Conservation (phyloP, 1,139 yeast species). For the Taphrina sp. region DNA sequence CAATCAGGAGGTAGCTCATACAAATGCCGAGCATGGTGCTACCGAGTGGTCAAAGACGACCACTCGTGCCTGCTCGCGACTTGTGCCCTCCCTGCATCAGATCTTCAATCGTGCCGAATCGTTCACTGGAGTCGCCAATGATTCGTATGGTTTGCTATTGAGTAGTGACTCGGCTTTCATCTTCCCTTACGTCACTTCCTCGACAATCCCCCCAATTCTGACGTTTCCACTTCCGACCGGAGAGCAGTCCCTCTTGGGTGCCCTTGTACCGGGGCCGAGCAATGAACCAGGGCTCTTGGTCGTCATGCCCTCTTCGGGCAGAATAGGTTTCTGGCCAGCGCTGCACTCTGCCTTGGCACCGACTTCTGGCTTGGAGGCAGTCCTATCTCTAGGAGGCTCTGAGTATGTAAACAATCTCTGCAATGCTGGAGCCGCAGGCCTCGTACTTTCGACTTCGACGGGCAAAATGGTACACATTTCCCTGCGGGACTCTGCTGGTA, state of each 20-base stretch:
- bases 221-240: conserved; percentile 47
- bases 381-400: conserved; percentile 6
- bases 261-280: conserved; percentile 63
- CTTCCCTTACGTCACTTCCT: conserved; percentile 68
- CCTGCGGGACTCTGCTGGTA: conserved; percentile 67
- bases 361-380: conserved; percentile 21
- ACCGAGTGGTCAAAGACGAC: conserved; percentile 61
- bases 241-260: conserved; percentile 51
- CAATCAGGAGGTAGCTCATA: neutral
- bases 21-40: conserved; percentile 39
- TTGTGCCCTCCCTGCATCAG: conserved; percentile 58
- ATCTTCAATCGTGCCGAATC: conserved; percentile 38
- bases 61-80: conserved; percentile 58
- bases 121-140: conserved; percentile 25
- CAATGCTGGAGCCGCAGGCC: conserved; percentile 54
- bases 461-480: conserved; percentile 65
- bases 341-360: conserved; percentile 27
- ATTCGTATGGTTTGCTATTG: conserved; percentile 30
- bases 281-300: conserved; percentile 70
- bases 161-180: conserved; percentile 50
- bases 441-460: conserved; percentile 66
- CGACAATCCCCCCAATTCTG: conserved; percentile 56
- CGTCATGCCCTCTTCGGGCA: conserved; percentile 50
- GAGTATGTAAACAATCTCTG: conserved; percentile 15
- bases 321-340: conserved; percentile 27